Evolutionary conservation across 331 rosid genomes (phyloP), one percentile per base, ranked within the genome.

Genomic region (Quercus tomentella): DNA sequence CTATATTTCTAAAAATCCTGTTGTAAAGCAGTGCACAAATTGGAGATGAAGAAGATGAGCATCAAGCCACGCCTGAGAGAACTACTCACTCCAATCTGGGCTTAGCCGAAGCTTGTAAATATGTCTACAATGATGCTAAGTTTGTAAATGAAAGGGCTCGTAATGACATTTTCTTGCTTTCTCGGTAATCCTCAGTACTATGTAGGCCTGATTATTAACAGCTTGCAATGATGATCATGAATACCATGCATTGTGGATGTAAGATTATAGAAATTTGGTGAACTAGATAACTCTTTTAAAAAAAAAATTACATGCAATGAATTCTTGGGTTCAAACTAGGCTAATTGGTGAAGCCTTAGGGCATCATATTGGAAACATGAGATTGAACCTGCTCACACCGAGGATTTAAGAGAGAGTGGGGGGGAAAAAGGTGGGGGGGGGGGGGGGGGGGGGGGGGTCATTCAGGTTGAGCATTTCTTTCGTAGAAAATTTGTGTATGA

Each of bases 31-130:
- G 92, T 80, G 63, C 84, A 57, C 88, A 81, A 75, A 62, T 77
- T 67, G 84, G 90, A 84, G 93, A 79, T 28, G 87, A 81, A 28
- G 83, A 90, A 79, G 85, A 82, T 76, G 86, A 79, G 67, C 57
- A n/a, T 23, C 80, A 70, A 21, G 57, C 52, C 15, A 25, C 77
- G 60, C 63, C 80, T 37, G 62, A 73, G 70, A 86, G 31, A 14
- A 49, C 18, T 52, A 70, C 52, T 80, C 80, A 10, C 74, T 76
- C 88, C 68, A 77, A 76, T 77, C 86, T 26, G 76, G 94, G 92
- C 83, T 84, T 93, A 75, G 88, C 91, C 71, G 94, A 86, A 68
- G 97, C 97, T 80, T 91, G 92, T 87, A 92, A 81, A 79, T 95
- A 89, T 76, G 90, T 70, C 72, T 82, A 55, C 81, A 91, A 95